phyloP scores from a whole-genome alignment of 2,329 filamentous ascomycete species.

The Scedosporium apiospermum region DNA sequence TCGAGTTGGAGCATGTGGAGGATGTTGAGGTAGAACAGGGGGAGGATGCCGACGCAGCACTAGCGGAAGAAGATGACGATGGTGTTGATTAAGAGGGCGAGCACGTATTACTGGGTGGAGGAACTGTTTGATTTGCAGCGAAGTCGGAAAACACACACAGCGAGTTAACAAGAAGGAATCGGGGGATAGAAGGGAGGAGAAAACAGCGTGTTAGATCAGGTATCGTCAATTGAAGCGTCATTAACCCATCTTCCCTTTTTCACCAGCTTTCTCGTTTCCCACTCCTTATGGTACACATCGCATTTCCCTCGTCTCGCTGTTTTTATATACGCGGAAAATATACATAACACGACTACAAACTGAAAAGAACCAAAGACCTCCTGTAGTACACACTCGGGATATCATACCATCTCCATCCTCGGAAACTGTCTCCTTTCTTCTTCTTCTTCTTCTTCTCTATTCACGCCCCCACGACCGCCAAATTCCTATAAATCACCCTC shows the following conservation, averaged over 20 bases:
- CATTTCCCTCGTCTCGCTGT: background rate
- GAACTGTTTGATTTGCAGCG: background rate
- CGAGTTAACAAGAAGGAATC: background rate
- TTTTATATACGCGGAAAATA: background rate
- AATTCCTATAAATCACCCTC: constrained; percentile 82
- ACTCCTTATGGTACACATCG: background rate
- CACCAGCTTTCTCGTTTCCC: background rate
- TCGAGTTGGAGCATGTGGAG: background rate
- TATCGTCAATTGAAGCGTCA: background rate
- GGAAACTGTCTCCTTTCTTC: no score
- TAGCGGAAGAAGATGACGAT: background rate
- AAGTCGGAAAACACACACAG: no score
- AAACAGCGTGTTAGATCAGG: background rate
- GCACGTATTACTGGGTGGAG: background rate
- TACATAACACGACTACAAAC: background rate
- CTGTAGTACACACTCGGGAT: no score
- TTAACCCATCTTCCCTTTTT: background rate
- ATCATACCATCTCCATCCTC: no score
- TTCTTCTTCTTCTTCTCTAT: background rate
- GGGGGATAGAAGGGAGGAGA: background rate
- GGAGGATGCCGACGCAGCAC: background rate
- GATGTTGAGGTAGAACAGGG: background rate
- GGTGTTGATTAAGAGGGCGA: background rate
- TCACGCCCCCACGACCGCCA: constrained; percentile 71
- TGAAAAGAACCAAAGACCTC: no score